Evolutionary conservation across 2,329 filamentous ascomycete species (phyloP).

Genomic region (Aspergillus clavatus): DNA sequence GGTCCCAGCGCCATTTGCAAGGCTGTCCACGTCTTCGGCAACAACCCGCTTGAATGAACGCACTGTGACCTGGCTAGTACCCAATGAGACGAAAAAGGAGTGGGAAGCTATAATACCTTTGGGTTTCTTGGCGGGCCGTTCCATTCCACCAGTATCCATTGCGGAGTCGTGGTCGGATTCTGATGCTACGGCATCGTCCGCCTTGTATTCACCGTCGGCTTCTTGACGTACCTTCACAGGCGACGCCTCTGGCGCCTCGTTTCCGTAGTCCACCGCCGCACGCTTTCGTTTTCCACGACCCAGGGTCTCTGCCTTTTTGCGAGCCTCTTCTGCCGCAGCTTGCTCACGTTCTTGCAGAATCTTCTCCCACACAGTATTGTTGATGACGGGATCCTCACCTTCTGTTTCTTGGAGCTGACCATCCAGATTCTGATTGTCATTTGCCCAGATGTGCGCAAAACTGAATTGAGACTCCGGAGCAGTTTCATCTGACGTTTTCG

Average conservation of each 20-base stretch:
- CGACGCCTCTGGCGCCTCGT: constrained; percentile 13
- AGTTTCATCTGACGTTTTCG: constrained; percentile 57
- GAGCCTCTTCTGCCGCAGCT: constrained; percentile 67
- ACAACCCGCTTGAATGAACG: constrained; percentile 38
- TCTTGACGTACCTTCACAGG: constrained; percentile 20
- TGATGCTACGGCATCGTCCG: constrained; percentile 26
- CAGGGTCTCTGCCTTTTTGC: constrained; percentile 65
- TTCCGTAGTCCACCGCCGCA: constrained; percentile 42
- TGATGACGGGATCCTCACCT: constrained; percentile 47
- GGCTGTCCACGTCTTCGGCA: constrained; percentile 7
- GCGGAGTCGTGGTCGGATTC: constrained; percentile 19
- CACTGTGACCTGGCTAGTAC: constrained; percentile 20
- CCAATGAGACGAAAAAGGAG: not conserved
- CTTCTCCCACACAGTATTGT: constrained; percentile 77
- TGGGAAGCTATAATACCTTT: constrained; percentile 17
- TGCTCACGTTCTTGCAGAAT: constrained; percentile 80
- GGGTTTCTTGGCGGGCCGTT: constrained; percentile 18
- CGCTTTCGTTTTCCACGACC: constrained; percentile 78
- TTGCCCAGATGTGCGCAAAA: constrained; percentile 87
- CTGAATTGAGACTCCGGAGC: constrained; percentile 77
- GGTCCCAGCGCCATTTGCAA: constrained; percentile 1
- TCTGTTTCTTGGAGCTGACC: constrained; percentile 55
- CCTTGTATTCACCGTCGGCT: constrained; percentile 27
- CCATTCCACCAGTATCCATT: constrained; percentile 18
- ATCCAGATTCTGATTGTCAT: constrained; percentile 65